Percentiles rank a stretch among this genome's conserved stretches.
Evolutionary conservation across 495 filamentous ascomycete genomes (phyloP).

Genomic region (Aspergillus sparsus): DNA sequence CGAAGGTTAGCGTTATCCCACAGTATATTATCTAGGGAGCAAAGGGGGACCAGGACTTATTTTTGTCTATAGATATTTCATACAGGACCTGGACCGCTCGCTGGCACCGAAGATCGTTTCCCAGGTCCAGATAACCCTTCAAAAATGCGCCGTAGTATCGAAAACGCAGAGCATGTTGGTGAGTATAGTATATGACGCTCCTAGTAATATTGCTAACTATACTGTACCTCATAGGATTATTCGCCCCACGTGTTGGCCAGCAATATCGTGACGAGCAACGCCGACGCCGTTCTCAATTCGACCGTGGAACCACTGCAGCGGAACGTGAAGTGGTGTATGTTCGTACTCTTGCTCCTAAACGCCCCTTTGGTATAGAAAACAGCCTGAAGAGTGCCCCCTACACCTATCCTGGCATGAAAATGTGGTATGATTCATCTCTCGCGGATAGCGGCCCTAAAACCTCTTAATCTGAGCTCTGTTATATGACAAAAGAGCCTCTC

Average conservation of each 20-base stretch:
- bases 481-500: no score
- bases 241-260: slow-evolving; percentile 71
- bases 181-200: slow-evolving; percentile 33
- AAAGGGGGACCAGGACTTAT: not conserved
- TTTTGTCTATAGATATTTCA: slow-evolving; percentile 46
- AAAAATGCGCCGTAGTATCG: slow-evolving; percentile 80
- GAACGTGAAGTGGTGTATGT: slow-evolving; percentile 34
- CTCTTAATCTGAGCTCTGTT: slow-evolving; percentile 24
- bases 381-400: slow-evolving; percentile 31
- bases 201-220: slow-evolving; percentile 5
- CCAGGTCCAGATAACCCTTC: slow-evolving; percentile 78
- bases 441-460: slow-evolving; percentile 25
- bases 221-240: slow-evolving; percentile 51
- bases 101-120: slow-evolving; percentile 67
- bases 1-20: slow-evolving; percentile 60
- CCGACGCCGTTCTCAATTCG: slow-evolving; percentile 73
- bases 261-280: slow-evolving; percentile 75
- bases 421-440: slow-evolving; percentile 27
- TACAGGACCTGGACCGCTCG: slow-evolving; percentile 43
- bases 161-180: slow-evolving; percentile 86
- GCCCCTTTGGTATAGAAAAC: slow-evolving; percentile 19
- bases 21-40: not conserved
- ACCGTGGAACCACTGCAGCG: slow-evolving; percentile 56
- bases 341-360: slow-evolving; percentile 26
- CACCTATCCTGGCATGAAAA: slow-evolving; percentile 33